Evolutionary conservation across 2,329 filamentous ascomycete genomes (phyloP).

Genomic region (Bimuria novae-zelandiae): DNA sequence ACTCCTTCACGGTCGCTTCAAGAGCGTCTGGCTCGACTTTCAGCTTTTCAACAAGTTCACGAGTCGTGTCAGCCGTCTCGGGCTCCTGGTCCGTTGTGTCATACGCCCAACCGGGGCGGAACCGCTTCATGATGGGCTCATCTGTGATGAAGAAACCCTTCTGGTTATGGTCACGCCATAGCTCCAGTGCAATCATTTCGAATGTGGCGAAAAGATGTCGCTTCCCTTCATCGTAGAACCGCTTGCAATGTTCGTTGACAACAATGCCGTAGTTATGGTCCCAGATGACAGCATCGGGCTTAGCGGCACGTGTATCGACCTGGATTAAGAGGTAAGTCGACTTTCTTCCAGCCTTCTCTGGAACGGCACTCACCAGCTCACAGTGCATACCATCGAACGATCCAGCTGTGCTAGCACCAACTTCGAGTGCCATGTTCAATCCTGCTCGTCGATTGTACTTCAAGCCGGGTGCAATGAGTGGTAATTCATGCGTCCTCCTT

Average conservation of each 20-base stretch:
- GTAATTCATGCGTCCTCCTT: conserved; percentile 45
- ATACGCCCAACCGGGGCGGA: conserved; percentile 51
- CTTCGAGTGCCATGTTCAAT: conserved; percentile 49
- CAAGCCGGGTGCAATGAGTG: conserved; percentile 49
- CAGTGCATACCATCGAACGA: conserved; percentile 51
- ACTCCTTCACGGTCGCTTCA: conserved; percentile 47
- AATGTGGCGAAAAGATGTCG: conserved; percentile 51
- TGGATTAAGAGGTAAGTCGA: too few species aligned
- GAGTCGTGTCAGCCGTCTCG: conserved; percentile 47
- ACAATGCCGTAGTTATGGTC: conserved; percentile 52
- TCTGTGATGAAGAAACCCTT: conserved; percentile 51
- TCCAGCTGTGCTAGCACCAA: conserved; percentile 48
- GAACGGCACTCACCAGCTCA: conserved; percentile 49
- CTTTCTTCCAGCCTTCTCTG: too few species aligned
- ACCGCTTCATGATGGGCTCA: conserved; percentile 47
- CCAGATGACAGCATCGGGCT: conserved; percentile 49
- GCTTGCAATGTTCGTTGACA: conserved; percentile 47
- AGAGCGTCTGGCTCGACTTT: conserved; percentile 42
- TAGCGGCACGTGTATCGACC: conserved; percentile 48
- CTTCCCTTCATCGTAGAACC: conserved; percentile 48
- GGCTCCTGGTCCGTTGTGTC: conserved; percentile 50
- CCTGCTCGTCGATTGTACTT: conserved; percentile 49
- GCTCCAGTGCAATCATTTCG: conserved; percentile 51
- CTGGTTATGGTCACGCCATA: conserved; percentile 49
- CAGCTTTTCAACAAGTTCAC: too few species aligned